Percentiles rank a stretch among this genome's conserved stretches.
Conservation (phyloP, 805 yeast species). For the Kuraishia molischiana region DNA sequence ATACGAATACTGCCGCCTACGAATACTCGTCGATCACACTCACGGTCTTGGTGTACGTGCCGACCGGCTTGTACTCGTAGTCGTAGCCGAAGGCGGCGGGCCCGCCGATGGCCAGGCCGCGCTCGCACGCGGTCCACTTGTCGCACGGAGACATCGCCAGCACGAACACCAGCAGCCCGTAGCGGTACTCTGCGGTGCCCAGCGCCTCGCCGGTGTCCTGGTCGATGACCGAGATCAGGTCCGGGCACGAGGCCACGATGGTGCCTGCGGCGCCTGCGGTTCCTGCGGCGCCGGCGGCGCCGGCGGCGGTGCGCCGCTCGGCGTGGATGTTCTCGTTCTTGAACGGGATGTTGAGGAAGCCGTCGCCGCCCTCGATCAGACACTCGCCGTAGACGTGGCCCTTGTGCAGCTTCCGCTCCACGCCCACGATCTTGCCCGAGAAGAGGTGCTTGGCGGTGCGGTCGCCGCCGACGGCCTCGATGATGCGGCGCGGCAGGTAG, state of each 20-base stretch:
- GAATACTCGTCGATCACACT: slow-evolving; percentile 2
- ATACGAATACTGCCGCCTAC: too few relatives aligned
- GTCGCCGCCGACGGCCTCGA: slow-evolving; percentile 27
- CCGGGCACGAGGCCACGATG: slow-evolving; percentile 30
- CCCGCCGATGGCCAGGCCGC: slow-evolving; percentile 30
- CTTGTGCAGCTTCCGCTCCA: slow-evolving; percentile 27
- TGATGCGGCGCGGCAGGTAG: slow-evolving; percentile 21
- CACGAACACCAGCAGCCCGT: slow-evolving; percentile 33
- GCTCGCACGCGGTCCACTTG: slow-evolving; percentile 24
- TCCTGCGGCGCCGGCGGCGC: slow-evolving; percentile 4
- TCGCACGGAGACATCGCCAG: slow-evolving; percentile 27
- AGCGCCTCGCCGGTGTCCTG: slow-evolving; percentile 33
- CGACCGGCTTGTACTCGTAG: slow-evolving; percentile 22
- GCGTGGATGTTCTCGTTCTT: slow-evolving; percentile 36
- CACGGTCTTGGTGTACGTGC: not conserved
- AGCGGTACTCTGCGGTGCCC: slow-evolving; percentile 36
- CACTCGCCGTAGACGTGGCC: slow-evolving; percentile 38
- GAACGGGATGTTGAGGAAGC: slow-evolving; percentile 28
- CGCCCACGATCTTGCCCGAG: slow-evolving; percentile 32
- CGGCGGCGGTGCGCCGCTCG: slow-evolving; percentile 11
- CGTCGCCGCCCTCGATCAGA: slow-evolving; percentile 11
- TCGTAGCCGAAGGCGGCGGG: slow-evolving; percentile 27
- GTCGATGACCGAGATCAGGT: slow-evolving; percentile 31
- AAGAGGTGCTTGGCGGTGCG: slow-evolving; percentile 23
- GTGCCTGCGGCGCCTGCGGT: slow-evolving; percentile 8